A percentile compares a stretch with the other conserved stretches of the same genome.
Evolutionary conservation across 306 rosid genomes (phyloP).

Genomic region (Prunus armeniaca): DNA sequence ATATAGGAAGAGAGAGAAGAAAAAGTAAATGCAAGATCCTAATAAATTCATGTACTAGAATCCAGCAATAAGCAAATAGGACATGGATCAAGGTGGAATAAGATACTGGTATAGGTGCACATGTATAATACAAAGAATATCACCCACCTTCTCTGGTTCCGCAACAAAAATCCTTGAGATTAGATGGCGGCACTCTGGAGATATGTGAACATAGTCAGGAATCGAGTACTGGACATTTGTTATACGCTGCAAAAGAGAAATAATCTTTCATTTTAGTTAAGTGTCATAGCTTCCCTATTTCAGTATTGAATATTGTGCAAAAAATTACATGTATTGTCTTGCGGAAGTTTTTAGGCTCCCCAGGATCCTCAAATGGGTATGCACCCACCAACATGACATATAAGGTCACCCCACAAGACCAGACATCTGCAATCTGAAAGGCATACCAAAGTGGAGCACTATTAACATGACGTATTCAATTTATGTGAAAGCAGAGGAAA

Average conservation of each 20-base stretch:
- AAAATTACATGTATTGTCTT: slow-evolving; percentile 74
- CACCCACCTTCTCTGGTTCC: slow-evolving; percentile 74
- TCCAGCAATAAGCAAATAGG: not conserved
- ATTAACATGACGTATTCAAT: not conserved
- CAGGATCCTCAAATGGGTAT: slow-evolving; percentile 95
- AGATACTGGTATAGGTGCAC: not conserved
- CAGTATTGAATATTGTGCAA: not conserved
- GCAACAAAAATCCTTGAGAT: slow-evolving; percentile 89
- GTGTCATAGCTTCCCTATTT: slow-evolving; percentile 4
- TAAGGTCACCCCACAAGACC: slow-evolving; percentile 99
- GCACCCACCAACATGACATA: slow-evolving; percentile 99
- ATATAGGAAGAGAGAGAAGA: not conserved
- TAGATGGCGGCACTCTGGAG: slow-evolving; percentile 79
- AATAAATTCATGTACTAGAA: not conserved
- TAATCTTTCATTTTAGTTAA: slow-evolving; percentile 21
- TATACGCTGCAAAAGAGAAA: slow-evolving; percentile 66
- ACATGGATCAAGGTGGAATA: not conserved
- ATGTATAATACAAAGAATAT: not conserved
- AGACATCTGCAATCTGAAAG: slow-evolving; percentile 89
- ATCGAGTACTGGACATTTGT: slow-evolving; percentile 89
- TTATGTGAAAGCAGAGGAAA: not conserved
- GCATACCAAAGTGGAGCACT: not conserved
- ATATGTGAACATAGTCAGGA: slow-evolving; percentile 90
- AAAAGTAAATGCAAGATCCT: not conserved
- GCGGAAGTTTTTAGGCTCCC: slow-evolving; percentile 93